Base-by-base conservation (phyloP, 371 early-diverging fungal genomes). In the Mucor piriformis region DNA sequence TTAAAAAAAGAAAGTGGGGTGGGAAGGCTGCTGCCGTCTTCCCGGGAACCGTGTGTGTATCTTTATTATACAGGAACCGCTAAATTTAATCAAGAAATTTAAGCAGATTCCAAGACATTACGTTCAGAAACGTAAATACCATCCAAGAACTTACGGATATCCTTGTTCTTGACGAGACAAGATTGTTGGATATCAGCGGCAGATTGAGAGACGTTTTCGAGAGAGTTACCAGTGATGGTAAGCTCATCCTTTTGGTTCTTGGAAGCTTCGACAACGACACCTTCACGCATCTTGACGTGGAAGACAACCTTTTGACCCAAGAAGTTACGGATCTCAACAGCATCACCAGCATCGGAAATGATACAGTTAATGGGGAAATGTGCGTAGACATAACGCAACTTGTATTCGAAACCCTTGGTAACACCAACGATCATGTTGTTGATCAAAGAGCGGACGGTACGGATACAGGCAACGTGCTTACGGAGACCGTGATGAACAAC, bases 291-390 rank as follows among this genome's bases (percentile, higher is more conserved):
- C 68, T 78, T 76, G 61, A 98, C 92, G 64, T 84, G 81, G 85
- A 97, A 92, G 68, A 91, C 90, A 43, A 90, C 81, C 89, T 98
- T 99, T 83, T 99, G 95, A 76, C 99, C 99, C 70, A 99, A 85
- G 86, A 98, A 99, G 92, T 99, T 99, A 76, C 99, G 95, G 82
- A 99, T 94, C 83, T 98, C 98, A 47, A 97, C 90, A 25, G 76
- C 78, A 71, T 89, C 88, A 53, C 88, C 91, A 66, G 83, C 84
- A 65, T 95, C 90, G 64, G 84, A 78, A 62, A 99, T 90, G 77
- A 91, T 93, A 65, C 94, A 93, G 85, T 95, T 96, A 89, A 99
- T 99, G 81, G 99, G 99, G 85, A 99, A 99, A 86, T 99, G 99
- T 63, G 99, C 98, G 73, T 98, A 98, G 54, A 97, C 99, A 72